Base-by-base conservation (phyloP, 2,329 filamentous ascomycete species). In the Bimuria novae-zelandiae region DNA sequence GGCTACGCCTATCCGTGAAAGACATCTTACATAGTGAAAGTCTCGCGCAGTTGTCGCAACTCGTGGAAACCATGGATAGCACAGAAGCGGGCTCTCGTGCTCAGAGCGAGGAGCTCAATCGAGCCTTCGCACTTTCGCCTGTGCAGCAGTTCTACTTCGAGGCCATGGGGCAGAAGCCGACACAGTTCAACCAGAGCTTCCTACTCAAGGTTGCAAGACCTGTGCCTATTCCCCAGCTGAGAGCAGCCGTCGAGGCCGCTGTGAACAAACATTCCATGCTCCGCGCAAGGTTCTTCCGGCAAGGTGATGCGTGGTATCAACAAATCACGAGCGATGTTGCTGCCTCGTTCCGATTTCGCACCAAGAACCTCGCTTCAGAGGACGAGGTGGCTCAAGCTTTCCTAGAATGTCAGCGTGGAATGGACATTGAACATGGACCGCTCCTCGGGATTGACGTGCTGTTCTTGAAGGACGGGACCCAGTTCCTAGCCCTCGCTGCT, bases 181-280 rank as follows among this genome's bases (percentile, higher is more conserved):
- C 7, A n/a, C 57, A 35, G 16, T 47, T 44, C 44, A 76, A 75
- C 49, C 75, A 78, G 49, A 77, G 67, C 21, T 71, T 76, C 35
- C 55, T 71, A 1, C 56, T 79, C 3, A 59, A 63, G 3, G 29
- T 77, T 8, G 56, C 58, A 7, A 57, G 55, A 14, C 55, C 46
- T 1, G 33, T 71, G 1, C 63, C 48, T 46, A 48, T 51, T 10
- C 32, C 39, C 2, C 43, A 76, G 71, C 32, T 61, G 37, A 0
- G 59, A 71, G 7, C 54, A 48, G 5, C 43, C 51, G 10, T 65
- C 6, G 30, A 55, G 10, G 37, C 46, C 10, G 30, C 59, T 7
- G 37, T 64, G 7, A 46, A 56, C 22, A 48, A 57, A 12, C 61
- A 64, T 43, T 42, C 59, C 10, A 61, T 64, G 59, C 57, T 64